Conservation (phyloP, 164 flowering plant genomes). For the Piper betle region DNA sequence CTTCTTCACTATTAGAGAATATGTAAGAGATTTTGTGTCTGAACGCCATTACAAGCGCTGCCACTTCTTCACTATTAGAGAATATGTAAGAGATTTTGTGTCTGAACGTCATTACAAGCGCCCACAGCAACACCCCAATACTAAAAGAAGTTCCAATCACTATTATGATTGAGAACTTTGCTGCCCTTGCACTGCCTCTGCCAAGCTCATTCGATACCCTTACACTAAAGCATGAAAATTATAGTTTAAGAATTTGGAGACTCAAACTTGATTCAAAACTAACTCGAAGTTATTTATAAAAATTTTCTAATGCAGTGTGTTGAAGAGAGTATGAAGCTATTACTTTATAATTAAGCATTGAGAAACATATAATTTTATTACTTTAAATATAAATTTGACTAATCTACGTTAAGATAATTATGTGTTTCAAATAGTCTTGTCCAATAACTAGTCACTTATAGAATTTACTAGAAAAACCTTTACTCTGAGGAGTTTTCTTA, state of each 20-base stretch:
- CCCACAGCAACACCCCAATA: conserved; percentile 20
- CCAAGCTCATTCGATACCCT: conserved; percentile 48
- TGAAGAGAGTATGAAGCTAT: neutral
- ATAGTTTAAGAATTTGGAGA: no score
- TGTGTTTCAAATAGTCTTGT: no score
- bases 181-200: conserved; percentile 31
- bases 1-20: conserved; percentile 15
- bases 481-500: no score
- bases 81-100: no score
- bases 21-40: conserved; percentile 14
- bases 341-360: no score
- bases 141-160: conserved; percentile 13
- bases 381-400: neutral
- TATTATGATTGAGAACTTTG: conserved; percentile 25
- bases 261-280: no score
- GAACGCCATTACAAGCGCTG: no score
- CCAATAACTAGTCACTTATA: no score
- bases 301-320: no score
- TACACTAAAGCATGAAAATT: conserved; percentile 13
- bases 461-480: no score
- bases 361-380: neutral
- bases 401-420: neutral
- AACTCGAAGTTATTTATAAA: neutral
- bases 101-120: no score
- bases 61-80: no score